phyloP scores from a whole-genome alignment of 768 basidiomycete species.

The Gautieria morchelliformis region DNA sequence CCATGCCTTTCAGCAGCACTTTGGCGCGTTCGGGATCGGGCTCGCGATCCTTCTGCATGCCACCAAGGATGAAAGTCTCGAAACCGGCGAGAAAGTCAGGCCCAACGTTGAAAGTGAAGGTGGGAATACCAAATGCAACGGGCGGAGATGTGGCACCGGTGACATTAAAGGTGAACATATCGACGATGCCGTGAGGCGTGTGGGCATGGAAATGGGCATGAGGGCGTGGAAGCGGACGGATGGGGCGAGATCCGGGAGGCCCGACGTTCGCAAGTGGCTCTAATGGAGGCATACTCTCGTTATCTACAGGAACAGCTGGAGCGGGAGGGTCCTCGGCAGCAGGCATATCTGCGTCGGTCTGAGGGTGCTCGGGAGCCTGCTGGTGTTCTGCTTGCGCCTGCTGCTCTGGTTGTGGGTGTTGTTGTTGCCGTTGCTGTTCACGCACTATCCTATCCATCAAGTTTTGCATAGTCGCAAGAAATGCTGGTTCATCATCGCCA shows the following conservation, averaged over 20 bases:
- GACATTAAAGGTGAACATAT: constrained; percentile 2
- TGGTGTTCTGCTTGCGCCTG: background rate
- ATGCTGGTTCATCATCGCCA: background rate
- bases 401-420: background rate
- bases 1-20: constrained; percentile 51
- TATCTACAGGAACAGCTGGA: background rate
- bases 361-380: background rate
- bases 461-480: constrained; percentile 7
- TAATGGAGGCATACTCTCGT: constrained; percentile 21
- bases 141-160: constrained; percentile 12
- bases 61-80: constrained; percentile 18
- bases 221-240: constrained; percentile 43
- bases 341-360: background rate
- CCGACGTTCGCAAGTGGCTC: constrained; percentile 42
- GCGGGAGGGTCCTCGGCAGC: background rate
- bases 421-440: background rate
- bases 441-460: background rate
- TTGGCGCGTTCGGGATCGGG: constrained; percentile 56
- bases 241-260: constrained; percentile 48
- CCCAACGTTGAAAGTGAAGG: constrained; percentile 28
- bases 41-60: constrained; percentile 32
- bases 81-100: constrained; percentile 17
- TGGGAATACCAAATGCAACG: constrained; percentile 6
- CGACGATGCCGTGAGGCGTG: constrained; percentile 13
- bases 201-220: constrained; percentile 17